Conservation (phyloP, 169 alveolate genomes). For the Amoebophrya sp. region DNA sequence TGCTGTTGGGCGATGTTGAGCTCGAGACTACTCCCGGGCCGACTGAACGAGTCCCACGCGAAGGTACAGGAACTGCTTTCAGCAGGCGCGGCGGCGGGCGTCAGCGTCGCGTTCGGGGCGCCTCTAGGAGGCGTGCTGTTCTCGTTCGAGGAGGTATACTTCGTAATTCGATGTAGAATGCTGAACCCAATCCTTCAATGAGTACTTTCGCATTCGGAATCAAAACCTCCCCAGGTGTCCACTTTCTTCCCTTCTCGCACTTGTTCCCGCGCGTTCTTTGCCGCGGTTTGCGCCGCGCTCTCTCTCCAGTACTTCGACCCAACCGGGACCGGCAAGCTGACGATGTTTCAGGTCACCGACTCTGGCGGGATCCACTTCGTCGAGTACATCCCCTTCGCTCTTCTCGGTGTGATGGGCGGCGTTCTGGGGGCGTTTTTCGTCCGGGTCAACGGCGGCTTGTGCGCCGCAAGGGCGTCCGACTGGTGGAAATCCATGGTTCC, state of each 20-base stretch:
- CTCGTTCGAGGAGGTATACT: constrained; percentile 34
- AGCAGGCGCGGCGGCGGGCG: constrained; percentile 45
- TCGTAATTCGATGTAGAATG: too few species aligned
- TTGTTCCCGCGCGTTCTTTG: constrained; percentile 31
- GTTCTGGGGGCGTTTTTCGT: constrained; percentile 36
- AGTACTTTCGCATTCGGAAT: too few species aligned
- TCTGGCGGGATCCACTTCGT: background rate
- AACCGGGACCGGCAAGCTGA: background rate
- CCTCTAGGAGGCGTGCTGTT: constrained; percentile 43
- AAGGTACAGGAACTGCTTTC: constrained; percentile 29
- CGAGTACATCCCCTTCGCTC: constrained; percentile 24
- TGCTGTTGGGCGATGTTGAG: background rate
- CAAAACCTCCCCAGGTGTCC: constrained; percentile 3
- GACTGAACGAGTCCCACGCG: background rate
- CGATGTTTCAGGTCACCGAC: background rate
- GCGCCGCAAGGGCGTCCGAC: background rate
- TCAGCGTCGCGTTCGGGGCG: constrained; percentile 38
- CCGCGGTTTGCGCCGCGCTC: constrained; percentile 17
- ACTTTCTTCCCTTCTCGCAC: constrained; percentile 29
- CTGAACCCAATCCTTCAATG: too few species aligned
- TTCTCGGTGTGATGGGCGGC: constrained; percentile 36
- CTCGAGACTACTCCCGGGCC: background rate
- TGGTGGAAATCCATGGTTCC: background rate
- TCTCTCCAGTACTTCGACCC: constrained; percentile 3
- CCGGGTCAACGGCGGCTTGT: background rate